Evolutionary conservation across 371 early-diverging fungal species (phyloP), one percentile per base, ranked within the genome.

Genomic region (Nematocida sp.): DNA sequence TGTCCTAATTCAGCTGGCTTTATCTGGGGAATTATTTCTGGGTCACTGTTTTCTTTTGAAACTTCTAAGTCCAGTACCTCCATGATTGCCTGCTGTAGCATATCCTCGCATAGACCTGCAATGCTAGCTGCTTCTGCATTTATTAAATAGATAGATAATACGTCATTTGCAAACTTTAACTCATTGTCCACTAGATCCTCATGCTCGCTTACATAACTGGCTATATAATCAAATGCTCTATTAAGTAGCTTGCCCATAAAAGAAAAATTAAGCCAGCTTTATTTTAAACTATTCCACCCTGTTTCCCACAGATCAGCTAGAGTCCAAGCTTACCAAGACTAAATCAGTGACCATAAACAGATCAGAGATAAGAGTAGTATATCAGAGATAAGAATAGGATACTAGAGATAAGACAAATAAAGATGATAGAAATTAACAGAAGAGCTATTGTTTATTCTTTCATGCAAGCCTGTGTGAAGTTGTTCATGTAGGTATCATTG

Each of bases 191-290:
- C 32, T 19, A 32, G 32, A 23, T 48, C 35, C 4, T 21, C 25
- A n/a, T 34, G 41, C 5, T 53, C 47, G 9, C 11, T 5, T 13
- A 70, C 29, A 15, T 48, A 60, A 15, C 52, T 49, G 35, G 19
- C 48, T 29, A 70, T 5, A 58, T 60, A 60, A 35, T 27, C 35
- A 34, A 48, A 48, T 47, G 74, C 74, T 29, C 32, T 60, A 45
- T 34, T 23, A 23, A 70, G 60, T 13, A 19, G 49, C 17, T 38
- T 34, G 31, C 27, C 52, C 74, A 70, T 70, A 70, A 61, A 60
- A 61, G 58, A 70, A 70, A 70, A 70, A 58, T 55, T 60, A 45
- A 0, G 48, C 48, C 49, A 60, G 43, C n/a, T 60, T 43, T 32
- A 25, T n/a, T n/a, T n/a, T n/a, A n/a, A n/a, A n/a, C n/a, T n/a